Percentiles rank a stretch among this genome's conserved stretches.
Evolutionary conservation across 2,329 filamentous ascomycete genomes (phyloP).

Genomic region (Ramichloridium luteum): DNA sequence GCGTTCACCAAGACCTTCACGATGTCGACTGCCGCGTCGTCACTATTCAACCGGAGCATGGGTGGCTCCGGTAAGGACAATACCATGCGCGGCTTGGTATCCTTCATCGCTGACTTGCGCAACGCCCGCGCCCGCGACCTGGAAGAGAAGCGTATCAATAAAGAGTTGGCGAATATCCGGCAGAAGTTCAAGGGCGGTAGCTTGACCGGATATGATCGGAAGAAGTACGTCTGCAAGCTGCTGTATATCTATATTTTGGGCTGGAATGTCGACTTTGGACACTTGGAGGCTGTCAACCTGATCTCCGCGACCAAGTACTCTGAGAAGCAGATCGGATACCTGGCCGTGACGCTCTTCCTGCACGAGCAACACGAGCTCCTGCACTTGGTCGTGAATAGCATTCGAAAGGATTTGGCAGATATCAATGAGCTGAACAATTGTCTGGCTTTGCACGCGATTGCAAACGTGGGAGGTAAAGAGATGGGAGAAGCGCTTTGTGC

Average conservation of each 20-base stretch:
- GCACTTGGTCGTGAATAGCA: constrained; percentile 95
- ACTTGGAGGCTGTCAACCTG: constrained; percentile 94
- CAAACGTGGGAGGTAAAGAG: constrained; percentile 90
- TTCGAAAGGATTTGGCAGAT: constrained; percentile 87
- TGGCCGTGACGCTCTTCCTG: constrained; percentile 92
- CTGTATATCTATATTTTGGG: constrained; percentile 98
- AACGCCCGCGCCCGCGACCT: constrained; percentile 91
- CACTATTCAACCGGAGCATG: constrained; percentile 24
- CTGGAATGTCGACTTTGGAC: constrained; percentile 98
- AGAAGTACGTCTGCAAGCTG: constrained; percentile 99
- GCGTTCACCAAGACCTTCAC: constrained; percentile 7
- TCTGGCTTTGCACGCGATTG: constrained; percentile 88
- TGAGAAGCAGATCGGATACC: constrained; percentile 97
- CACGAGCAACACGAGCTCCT: constrained; percentile 95
- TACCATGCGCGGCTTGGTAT: constrained; percentile 59
- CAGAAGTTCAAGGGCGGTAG: constrained; percentile 88
- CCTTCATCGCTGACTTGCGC: constrained; percentile 93
- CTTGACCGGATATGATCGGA: constrained; percentile 94
- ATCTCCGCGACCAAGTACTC: constrained; percentile 96
- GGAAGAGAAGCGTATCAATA: constrained; percentile 98
- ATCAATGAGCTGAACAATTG: constrained; percentile 98
- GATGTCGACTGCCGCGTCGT: constrained; percentile 26
- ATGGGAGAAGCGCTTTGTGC: constrained; percentile 89
- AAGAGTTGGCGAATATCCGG: constrained; percentile 95
- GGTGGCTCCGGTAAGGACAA: constrained; percentile 24